Evolutionary conservation across 1,284 basidiomycete species (phyloP).

Genomic region (Ustilago bromivora): DNA sequence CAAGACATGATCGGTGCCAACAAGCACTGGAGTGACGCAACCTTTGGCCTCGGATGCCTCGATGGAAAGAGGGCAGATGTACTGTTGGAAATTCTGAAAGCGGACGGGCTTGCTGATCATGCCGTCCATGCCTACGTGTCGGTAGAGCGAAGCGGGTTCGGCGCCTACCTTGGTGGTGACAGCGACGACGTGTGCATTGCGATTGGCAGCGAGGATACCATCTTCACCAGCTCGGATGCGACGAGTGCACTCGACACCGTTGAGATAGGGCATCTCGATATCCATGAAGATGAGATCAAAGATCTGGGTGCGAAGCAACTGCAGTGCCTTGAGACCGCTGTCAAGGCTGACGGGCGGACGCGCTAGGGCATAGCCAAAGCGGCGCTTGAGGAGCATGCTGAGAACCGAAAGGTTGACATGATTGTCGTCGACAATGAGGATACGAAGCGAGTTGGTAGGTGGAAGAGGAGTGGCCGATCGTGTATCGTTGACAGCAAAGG

Average conservation of each 20-base stretch:
- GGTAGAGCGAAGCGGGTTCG: constrained; percentile 51
- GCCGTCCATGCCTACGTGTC: constrained; percentile 54
- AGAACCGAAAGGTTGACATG: constrained; percentile 60
- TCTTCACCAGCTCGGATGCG: constrained; percentile 56
- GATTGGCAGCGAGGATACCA: constrained; percentile 54
- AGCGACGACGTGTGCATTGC: constrained; percentile 49
- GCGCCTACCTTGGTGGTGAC: constrained; percentile 57
- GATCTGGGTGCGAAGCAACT: constrained; percentile 53
- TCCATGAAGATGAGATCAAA: constrained; percentile 63
- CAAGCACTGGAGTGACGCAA: constrained; percentile 27
- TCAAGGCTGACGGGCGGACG: constrained; percentile 53
- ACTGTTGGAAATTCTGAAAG: constrained; percentile 49
- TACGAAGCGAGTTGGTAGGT: constrained; percentile 49
- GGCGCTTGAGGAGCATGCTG: constrained; percentile 54
- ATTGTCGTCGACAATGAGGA: constrained; percentile 64
- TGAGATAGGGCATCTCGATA: constrained; percentile 63
- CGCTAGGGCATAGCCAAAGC: constrained; percentile 51
- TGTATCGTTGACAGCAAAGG: constrained; percentile 11
- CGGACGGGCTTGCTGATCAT: constrained; percentile 61
- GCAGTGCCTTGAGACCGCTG: constrained; percentile 61
- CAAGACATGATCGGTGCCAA: constrained; percentile 27
- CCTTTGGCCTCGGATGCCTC: constrained; percentile 33
- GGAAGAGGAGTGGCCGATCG: constrained; percentile 33
- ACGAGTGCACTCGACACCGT: constrained; percentile 55
- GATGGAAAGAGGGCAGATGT: constrained; percentile 47